Evolutionary conservation across 179 eudicot species (phyloP).

Genomic region (Spinacia oleracea): DNA sequence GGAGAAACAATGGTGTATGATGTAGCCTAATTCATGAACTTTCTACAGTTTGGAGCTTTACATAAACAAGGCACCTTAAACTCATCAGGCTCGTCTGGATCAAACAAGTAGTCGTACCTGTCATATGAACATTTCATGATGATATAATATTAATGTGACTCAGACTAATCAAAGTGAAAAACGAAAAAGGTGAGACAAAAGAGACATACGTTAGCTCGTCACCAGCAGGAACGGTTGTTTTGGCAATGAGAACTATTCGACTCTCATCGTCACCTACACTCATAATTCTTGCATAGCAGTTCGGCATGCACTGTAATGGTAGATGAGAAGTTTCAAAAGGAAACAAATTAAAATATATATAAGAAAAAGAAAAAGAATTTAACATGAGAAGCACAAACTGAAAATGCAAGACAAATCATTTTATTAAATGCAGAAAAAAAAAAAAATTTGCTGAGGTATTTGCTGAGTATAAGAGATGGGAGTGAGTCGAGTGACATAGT

Average conservation of each 20-base stretch:
- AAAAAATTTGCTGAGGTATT: neutral
- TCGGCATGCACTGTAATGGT: constrained; percentile 82
- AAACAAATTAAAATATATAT: neutral
- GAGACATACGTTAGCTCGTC: constrained; percentile 85
- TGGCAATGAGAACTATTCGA: constrained; percentile 95
- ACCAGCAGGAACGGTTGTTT: constrained; percentile 72
- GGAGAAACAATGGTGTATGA: constrained; percentile 33
- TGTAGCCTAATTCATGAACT: constrained; percentile 78
- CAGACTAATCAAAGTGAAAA: neutral
- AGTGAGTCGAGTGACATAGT: too few species aligned
- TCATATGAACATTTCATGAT: neutral
- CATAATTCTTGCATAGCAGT: constrained; percentile 99
- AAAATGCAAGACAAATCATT: neutral
- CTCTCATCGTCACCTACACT: constrained; percentile 96
- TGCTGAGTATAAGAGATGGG: neutral
- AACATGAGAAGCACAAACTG: neutral
- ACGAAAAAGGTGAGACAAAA: neutral
- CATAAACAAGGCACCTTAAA: constrained; percentile 88
- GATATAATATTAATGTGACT: neutral
- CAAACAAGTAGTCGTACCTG: constrained; percentile 98
- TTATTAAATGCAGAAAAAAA: neutral
- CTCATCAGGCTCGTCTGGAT: constrained; percentile 94
- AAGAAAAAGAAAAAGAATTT: neutral
- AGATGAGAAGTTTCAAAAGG: constrained; percentile 1
- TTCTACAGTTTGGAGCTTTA: constrained; percentile 85